These are phyloP conservation scores for Yamadazyma dendronema DNA, from an alignment of 1,139 yeast genomes.

Conservation along the genomic window DNA sequence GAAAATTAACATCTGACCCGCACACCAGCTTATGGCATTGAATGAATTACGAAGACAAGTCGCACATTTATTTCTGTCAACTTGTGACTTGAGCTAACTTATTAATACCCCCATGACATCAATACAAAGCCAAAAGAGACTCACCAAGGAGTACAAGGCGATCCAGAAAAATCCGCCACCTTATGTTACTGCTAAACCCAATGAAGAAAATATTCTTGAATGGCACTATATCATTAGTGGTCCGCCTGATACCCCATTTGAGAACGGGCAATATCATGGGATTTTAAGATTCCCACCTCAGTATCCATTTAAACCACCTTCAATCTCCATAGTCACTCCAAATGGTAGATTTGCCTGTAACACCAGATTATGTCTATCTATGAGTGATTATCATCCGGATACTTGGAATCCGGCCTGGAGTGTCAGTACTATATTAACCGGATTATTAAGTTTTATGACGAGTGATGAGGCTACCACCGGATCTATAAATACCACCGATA, in stretches of 20 bases:
- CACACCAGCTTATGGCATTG: no score
- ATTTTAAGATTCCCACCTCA: constrained; percentile 81
- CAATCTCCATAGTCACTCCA: constrained; percentile 87
- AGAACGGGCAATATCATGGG: constrained; percentile 88
- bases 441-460: constrained; percentile 84
- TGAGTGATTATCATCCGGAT: constrained; percentile 93
- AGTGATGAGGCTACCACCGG: constrained; percentile 47
- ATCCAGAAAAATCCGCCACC: constrained; percentile 79
- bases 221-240: constrained; percentile 85
- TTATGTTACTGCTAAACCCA: constrained; percentile 74
- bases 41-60: no score
- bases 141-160: constrained; percentile 77
- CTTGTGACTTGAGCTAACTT: no score
- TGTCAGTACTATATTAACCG: constrained; percentile 80
- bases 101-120: no score
- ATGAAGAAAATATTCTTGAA: constrained; percentile 68
- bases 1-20: not conserved
- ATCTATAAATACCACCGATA: constrained; percentile 35
- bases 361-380: constrained; percentile 77
- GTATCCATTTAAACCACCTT: constrained; percentile 91
- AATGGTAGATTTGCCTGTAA: constrained; percentile 78
- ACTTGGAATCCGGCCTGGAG: constrained; percentile 97
- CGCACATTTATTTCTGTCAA: not conserved
- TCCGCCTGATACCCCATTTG: constrained; percentile 85
- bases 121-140: constrained; percentile 34